Evolutionary conservation across 495 filamentous ascomycete species (phyloP), one percentile per base, ranked within the genome.

Genomic region (Xylaria cubensis): DNA sequence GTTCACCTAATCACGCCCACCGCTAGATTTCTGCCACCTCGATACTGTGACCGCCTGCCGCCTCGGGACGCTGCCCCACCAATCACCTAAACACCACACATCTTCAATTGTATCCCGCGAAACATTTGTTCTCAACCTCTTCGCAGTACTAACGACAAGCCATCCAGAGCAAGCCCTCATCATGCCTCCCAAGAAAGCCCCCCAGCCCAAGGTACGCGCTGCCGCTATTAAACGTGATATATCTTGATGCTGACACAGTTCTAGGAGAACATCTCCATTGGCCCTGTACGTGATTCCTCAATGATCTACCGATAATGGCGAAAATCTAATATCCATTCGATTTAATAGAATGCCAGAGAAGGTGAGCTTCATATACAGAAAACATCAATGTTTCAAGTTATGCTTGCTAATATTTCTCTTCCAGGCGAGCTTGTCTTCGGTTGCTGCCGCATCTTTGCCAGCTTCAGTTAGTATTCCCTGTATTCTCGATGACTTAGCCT

Each of bases 391-490:
- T 5, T 21, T 17, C 21, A 15, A 46, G 39, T 63, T 32, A 50
- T 44, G 24, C 51, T 66, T 58, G 58, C 75, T 75, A 73, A 76
- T 55, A 24, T 69, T 46, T 67, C 61, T 50, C 32, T 69, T 36
- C 51, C 76, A 93, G 94, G 95, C 84, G 95, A 97, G 86, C 93
- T 97, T 83, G 95, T 98, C 86, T 98, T 98, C 85, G 96, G 97
- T 80, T 94, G 97, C 86, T 96, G 95, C 80, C 92, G 96, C 80
- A 99, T 99, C 88, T 99, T 98, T 87, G 96, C 96, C 77, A 96
- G 92, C 74, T 97, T 98, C 92, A 98, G 70, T 72, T 58, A 72
- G 70, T 72, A 24, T 21, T 41, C 51, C 51, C 50, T 26, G n/a
- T 19, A 32, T 42, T 55, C n/a, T 53, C n/a, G 41, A 50, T 62